phyloP scores from a whole-genome alignment of 768 basidiomycete species.

The Russula abietina region DNA sequence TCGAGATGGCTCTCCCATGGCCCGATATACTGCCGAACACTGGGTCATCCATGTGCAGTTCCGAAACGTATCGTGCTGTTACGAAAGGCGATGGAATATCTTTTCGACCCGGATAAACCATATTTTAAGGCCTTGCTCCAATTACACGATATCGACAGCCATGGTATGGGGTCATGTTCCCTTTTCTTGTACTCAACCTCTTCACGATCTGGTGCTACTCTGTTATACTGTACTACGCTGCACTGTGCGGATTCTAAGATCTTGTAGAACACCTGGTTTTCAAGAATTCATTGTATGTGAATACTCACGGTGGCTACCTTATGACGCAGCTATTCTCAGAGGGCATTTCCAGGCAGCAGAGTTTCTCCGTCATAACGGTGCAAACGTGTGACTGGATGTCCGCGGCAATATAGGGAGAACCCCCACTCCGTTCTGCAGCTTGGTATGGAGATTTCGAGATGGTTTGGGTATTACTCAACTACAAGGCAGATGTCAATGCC shows the following conservation, averaged over 20 bases:
- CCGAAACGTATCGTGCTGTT: background rate
- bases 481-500: background rate
- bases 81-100: background rate
- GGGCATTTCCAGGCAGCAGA: background rate
- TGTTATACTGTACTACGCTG: background rate
- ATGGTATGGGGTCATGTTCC: no score
- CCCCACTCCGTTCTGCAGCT: background rate
- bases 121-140: background rate
- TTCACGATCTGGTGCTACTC: background rate
- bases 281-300: background rate
- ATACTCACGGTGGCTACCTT: background rate
- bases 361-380: background rate
- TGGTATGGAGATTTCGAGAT: background rate
- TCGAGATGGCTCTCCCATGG: background rate
- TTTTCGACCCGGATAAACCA: background rate
- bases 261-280: background rate
- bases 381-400: background rate
- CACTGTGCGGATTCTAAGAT: background rate
- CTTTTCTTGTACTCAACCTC: background rate
- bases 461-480: background rate
- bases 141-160: background rate
- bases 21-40: background rate
- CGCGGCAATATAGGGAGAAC: accelerated
- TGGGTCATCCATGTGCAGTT: background rate
- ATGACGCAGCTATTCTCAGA: background rate